Evolutionary conservation across 345 rosid species (phyloP), one percentile per base, ranked within the genome.

Genomic region (Rhodomyrtus tomentosa): DNA sequence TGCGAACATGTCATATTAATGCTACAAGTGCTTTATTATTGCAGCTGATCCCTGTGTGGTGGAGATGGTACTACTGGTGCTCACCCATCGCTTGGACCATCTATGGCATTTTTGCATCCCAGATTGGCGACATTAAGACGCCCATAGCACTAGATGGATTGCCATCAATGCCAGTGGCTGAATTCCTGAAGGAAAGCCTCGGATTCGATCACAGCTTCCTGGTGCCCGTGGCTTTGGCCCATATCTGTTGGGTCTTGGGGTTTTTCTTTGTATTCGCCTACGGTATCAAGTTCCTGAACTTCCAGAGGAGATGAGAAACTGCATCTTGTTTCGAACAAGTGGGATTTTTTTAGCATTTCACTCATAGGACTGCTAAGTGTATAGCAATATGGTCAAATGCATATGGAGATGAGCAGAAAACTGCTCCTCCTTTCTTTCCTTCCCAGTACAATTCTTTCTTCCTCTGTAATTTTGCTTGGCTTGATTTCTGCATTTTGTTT

Each of bases 61-160:
- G 92, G 92, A 88, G 92, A 55, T 90, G 92, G 92, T 90, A 90
- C 85, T 90, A 89, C 87, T 90, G 92, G 92, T 85, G 84, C 42
- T 86, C 87, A 53, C 92, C 92, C 1, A 83, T 89, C n/a, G 90
- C 91, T 68, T 90, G 92, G 92, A 87, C 92, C 36, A 87, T 90
- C 55, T 89, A 90, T 36, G 92, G 91, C 4, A 59, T 89, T 48
- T 72, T 90, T 18, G 81, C 91, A n/a, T 89, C 91, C 20, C 92
- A 89, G 73, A 22, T 88, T 4, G 91, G 86, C 3, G 89, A 89
- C 86, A 80, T 55, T 38, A 40, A 29, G 27, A 6, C 83, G 2
- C n/a, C 0, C 14, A 18, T 87, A 16, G 56, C 83, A 22, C 53
- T 29, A 59, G 55, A 50, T 12, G 76, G 76, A 32, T 6, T 20